Conservation (phyloP, 306 rosid species). For the Quercus variabilis region DNA sequence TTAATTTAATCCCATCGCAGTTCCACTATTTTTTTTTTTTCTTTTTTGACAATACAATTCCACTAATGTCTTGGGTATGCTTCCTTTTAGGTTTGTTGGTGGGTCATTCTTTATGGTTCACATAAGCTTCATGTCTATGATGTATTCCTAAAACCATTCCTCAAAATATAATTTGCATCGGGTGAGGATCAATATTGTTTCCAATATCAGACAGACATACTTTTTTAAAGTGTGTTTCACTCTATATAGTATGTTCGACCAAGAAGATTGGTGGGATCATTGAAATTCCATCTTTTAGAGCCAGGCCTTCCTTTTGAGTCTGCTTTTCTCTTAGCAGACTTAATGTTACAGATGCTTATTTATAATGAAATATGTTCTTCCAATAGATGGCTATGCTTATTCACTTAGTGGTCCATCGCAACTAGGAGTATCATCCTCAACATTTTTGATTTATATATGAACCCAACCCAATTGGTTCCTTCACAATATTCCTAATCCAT, state of each 20-base stretch:
- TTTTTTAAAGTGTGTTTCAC: background rate
- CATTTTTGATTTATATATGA: background rate
- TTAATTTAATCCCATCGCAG: background rate
- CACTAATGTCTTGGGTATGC: background rate
- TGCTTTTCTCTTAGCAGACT: no score
- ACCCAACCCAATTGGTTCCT: constrained; percentile 14
- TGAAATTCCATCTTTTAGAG: background rate
- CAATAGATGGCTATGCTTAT: background rate
- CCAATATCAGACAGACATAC: background rate
- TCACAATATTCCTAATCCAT: constrained; percentile 2
- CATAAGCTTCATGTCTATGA: background rate
- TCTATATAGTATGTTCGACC: background rate
- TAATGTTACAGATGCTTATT: background rate
- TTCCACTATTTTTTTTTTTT: background rate
- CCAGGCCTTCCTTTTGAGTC: no score
- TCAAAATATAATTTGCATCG: background rate
- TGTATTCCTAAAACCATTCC: background rate
- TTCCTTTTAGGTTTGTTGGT: background rate
- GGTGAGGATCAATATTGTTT: background rate
- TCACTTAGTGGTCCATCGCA: background rate
- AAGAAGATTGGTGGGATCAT: background rate
- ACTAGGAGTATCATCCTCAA: background rate
- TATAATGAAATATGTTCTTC: background rate
- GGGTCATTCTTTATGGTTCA: background rate
- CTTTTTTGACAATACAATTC: no score